Percentiles rank a stretch among this genome's conserved stretches.
These are phyloP conservation scores for Diplodia mutila DNA, from an alignment of 2,329 filamentous ascomycete genomes.

Conservation along the genomic window DNA sequence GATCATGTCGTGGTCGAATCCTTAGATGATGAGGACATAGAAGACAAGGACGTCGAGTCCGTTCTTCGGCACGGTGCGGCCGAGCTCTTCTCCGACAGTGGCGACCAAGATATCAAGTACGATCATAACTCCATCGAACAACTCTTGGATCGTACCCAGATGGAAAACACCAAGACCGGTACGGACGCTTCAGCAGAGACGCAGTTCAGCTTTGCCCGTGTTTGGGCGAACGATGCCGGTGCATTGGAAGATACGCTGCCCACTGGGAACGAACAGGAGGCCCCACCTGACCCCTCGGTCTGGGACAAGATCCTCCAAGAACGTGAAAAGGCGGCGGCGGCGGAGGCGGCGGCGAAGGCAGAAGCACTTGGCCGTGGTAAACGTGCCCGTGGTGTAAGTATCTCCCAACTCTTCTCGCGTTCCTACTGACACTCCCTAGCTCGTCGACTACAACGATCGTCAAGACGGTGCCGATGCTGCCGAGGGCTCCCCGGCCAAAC, in stretches of 20 bases:
- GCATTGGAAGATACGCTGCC: slow-evolving; percentile 66
- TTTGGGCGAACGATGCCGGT: slow-evolving; percentile 85
- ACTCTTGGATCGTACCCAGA: slow-evolving; percentile 82
- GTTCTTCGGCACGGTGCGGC: slow-evolving; percentile 87
- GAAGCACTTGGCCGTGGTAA: slow-evolving; percentile 86
- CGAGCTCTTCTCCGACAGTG: slow-evolving; percentile 77
- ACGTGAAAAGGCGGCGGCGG: slow-evolving; percentile 76
- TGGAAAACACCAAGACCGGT: slow-evolving; percentile 70
- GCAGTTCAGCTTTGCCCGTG: slow-evolving; percentile 85
- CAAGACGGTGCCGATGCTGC: slow-evolving; percentile 30
- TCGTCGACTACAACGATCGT: slow-evolving; percentile 52
- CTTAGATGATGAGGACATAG: slow-evolving; percentile 83
- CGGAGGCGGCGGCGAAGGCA: slow-evolving; percentile 68
- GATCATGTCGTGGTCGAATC: slow-evolving; percentile 94
- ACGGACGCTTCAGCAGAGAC: slow-evolving; percentile 71
- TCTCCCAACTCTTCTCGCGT: slow-evolving; percentile 17
- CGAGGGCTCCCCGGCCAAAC: slow-evolving; percentile 39
- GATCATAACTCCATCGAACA: slow-evolving; percentile 83
- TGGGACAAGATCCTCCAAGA: slow-evolving; percentile 91
- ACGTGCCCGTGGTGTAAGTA: slow-evolving; percentile 64
- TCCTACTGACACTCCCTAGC: slow-evolving; percentile 34
- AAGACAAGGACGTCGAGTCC: slow-evolving; percentile 78
- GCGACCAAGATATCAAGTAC: slow-evolving; percentile 76
- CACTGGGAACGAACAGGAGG: slow-evolving; percentile 56
- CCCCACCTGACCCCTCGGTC: slow-evolving; percentile 66